These are phyloP conservation scores for Penicillium salamii DNA, from an alignment of 495 filamentous ascomycete species.

Conservation along the genomic window DNA sequence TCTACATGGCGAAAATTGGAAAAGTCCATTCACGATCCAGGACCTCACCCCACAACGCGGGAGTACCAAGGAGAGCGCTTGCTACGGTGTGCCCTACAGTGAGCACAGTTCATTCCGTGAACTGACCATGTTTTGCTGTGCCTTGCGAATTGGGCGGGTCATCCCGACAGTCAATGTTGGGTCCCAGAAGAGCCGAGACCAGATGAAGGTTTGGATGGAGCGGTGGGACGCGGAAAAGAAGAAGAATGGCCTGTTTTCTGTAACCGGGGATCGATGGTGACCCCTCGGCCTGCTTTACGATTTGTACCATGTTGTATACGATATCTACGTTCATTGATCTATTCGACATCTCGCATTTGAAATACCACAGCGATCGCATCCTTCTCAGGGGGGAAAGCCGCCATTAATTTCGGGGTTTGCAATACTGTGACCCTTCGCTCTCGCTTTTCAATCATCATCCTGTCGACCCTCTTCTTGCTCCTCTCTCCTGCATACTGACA, in stretches of 20 bases:
- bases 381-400: neutral
- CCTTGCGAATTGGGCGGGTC: conserved; percentile 78
- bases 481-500: neutral
- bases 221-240: conserved; percentile 82
- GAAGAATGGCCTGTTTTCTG: conserved; percentile 67
- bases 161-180: conserved; percentile 96
- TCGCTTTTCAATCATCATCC: neutral
- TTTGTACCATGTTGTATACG: neutral
- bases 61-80: conserved; percentile 68
- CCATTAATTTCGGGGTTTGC: neutral
- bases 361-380: neutral
- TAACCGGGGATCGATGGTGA: conserved; percentile 27
- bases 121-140: conserved; percentile 88
- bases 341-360: neutral
- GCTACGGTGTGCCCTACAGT: conserved; percentile 90
- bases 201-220: conserved; percentile 91
- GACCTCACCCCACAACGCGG: conserved; percentile 79
- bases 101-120: conserved; percentile 95
- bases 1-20: conserved; percentile 72
- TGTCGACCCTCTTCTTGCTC: neutral
- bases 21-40: conserved; percentile 56
- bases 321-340: neutral
- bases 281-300: neutral
- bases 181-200: conserved; percentile 61
- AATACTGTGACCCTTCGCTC: neutral